These are phyloP conservation scores for Blepharisma undulans DNA, from an alignment of 169 alveolate genomes.

Conservation along the genomic window DNA sequence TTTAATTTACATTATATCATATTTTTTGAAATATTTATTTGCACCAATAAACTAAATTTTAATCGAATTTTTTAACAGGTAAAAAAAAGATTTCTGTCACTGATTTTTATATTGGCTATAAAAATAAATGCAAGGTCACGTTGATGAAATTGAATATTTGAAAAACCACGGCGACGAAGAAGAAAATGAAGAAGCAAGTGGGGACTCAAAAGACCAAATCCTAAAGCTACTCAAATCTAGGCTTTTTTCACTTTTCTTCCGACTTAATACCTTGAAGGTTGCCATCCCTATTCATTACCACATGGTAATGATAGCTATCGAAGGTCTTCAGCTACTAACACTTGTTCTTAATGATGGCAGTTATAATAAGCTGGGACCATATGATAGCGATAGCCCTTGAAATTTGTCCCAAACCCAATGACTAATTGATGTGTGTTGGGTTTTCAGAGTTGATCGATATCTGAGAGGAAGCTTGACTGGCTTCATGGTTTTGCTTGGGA, in stretches of 20 bases:
- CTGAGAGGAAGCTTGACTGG: neutral
- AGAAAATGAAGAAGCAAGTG: neutral
- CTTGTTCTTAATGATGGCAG: conserved; percentile 14
- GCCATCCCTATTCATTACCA: conserved; percentile 31
- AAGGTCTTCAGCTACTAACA: conserved; percentile 12
- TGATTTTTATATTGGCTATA: neutral
- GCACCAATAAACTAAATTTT: too few species aligned
- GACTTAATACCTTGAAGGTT: conserved; percentile 25
- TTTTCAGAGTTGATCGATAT: conserved; percentile 32
- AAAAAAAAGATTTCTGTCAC: neutral
- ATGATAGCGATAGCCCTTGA: conserved; percentile 17
- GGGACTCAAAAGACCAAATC: conserved; percentile 13
- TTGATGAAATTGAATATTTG: conserved; percentile 18
- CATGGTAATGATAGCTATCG: conserved; percentile 31
- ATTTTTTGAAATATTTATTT: neutral
- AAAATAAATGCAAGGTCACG: conserved; percentile 29
- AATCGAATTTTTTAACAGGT: neutral
- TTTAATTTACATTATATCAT: neutral
- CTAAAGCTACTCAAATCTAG: neutral
- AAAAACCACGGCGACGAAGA: neutral
- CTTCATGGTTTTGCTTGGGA: neutral
- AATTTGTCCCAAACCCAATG: conserved; percentile 31
- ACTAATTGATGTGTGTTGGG: conserved; percentile 36
- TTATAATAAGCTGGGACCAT: conserved; percentile 3
- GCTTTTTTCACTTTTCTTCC: conserved; percentile 23